These are phyloP conservation scores for Chimonanthus salicifolius DNA, from an alignment of 164 flowering plant genomes.

Conservation along the genomic window DNA sequence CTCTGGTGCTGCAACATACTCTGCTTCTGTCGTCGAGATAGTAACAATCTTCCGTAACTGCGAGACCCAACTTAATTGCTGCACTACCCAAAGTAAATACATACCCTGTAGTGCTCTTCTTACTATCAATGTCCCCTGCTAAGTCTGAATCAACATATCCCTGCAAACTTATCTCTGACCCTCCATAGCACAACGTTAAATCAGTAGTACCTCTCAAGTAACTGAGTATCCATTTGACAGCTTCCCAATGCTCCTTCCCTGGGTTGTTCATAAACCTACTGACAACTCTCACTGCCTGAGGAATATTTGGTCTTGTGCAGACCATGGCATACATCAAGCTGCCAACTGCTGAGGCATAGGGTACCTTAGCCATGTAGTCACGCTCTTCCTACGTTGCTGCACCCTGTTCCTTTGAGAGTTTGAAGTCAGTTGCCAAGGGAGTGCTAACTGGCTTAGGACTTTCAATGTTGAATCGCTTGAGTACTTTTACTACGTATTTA, in stretches of 20 bases:
- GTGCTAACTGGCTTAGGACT: conserved; percentile 1
- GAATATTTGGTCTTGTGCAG: not conserved
- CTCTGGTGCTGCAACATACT: not conserved
- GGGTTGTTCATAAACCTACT: not conserved
- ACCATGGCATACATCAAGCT: not conserved
- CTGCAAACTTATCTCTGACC: not conserved
- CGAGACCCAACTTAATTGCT: conserved; percentile 8
- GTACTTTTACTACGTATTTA: not conserved
- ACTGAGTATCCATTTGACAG: not conserved
- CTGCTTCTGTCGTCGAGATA: conserved; percentile 4
- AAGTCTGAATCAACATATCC: conserved; percentile 11
- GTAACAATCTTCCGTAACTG: not conserved
- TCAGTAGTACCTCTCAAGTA: not conserved
- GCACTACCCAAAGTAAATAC: conserved; percentile 1
- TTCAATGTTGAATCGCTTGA: not conserved
- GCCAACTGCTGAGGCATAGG: not conserved
- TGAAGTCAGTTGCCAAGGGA: not conserved
- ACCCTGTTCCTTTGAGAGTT: not conserved
- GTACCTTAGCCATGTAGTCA: not conserved
- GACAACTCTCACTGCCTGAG: not conserved
- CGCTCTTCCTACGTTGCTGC: not conserved
- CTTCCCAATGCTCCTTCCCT: not conserved
- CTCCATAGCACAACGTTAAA: not conserved
- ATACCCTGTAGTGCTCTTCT: conserved; percentile 5
- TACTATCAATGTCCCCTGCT: conserved; percentile 2